phyloP scores from a whole-genome alignment of 768 basidiomycete genomes.

The Rubroboletus satanas region DNA sequence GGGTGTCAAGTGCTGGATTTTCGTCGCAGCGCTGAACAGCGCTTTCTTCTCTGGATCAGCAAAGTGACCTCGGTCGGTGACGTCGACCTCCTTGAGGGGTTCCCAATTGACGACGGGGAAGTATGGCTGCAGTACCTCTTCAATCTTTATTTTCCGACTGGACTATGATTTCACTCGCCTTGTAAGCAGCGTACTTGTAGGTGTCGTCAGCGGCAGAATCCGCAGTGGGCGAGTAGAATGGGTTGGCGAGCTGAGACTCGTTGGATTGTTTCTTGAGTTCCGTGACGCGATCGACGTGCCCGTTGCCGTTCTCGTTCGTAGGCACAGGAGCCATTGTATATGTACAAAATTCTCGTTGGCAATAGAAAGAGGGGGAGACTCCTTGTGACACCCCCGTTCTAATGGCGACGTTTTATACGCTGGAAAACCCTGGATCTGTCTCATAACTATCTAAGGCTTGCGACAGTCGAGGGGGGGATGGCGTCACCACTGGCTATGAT shows the following conservation, averaged over 20 bases:
- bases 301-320: slow-evolving; percentile 33
- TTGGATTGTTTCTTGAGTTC: slow-evolving; percentile 25
- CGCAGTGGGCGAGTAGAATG: slow-evolving; percentile 63
- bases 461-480: slow-evolving; percentile 13
- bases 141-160: not conserved
- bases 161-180: slow-evolving; percentile 36
- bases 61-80: slow-evolving; percentile 61
- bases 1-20: slow-evolving; percentile 65
- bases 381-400: not conserved
- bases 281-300: slow-evolving; percentile 17
- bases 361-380: not conserved
- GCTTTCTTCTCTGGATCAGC: slow-evolving; percentile 69
- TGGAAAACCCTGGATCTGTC: not conserved
- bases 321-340: slow-evolving; percentile 48
- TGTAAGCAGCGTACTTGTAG: slow-evolving; percentile 58
- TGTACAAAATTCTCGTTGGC: not conserved
- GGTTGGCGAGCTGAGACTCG: slow-evolving; percentile 42
- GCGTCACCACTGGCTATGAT: slow-evolving; percentile 13
- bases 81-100: slow-evolving; percentile 53
- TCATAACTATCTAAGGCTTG: not conserved
- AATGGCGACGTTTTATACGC: slow-evolving; percentile 16
- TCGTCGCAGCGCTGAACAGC: slow-evolving; percentile 60
- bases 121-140: slow-evolving; percentile 42
- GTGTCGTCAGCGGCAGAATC: slow-evolving; percentile 46
- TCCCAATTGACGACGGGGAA: slow-evolving; percentile 65